Conservation (phyloP, 352 stramenopile species). For the Phytophthora chlamydospora region DNA sequence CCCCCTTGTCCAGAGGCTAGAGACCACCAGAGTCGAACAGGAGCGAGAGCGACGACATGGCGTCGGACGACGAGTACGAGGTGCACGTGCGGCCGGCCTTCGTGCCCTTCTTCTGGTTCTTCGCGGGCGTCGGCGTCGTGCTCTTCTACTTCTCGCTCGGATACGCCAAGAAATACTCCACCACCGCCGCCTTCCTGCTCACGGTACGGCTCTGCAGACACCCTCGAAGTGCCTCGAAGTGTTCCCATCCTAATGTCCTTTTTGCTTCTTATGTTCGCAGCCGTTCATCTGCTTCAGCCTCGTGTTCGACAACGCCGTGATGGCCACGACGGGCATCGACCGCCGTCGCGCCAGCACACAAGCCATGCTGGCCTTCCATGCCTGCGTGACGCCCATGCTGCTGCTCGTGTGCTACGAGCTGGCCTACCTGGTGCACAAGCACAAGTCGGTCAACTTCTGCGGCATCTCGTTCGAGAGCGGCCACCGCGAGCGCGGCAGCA, state of each 20-base stretch:
- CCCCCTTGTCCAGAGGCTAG: background rate
- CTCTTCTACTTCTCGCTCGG: conserved; percentile 78
- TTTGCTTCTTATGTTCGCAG: conserved; percentile 30
- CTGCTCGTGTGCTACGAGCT: conserved; percentile 91
- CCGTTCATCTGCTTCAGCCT: conserved; percentile 84
- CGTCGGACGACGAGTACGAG: conserved; percentile 33
- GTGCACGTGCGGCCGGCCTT: conserved; percentile 57
- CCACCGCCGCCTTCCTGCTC: conserved; percentile 74
- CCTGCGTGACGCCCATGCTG: conserved; percentile 85
- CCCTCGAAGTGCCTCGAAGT: background rate
- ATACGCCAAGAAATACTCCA: conserved; percentile 81
- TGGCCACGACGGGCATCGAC: conserved; percentile 79
- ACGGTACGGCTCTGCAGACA: conserved; percentile 47
- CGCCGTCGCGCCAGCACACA: conserved; percentile 56
- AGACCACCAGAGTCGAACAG: background rate
- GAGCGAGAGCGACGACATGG: conserved; percentile 12
- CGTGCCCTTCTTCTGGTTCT: conserved; percentile 75
- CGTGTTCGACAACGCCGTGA: conserved; percentile 82
- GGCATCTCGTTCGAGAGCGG: conserved; percentile 88
- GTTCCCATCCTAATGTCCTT: conserved; percentile 1
- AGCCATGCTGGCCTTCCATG: conserved; percentile 83
- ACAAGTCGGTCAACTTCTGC: conserved; percentile 91
- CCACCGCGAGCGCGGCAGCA: conserved; percentile 50
- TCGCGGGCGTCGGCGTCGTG: conserved; percentile 57
- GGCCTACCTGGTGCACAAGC: conserved; percentile 91